Evolutionary conservation across 805 yeast genomes (phyloP).

Genomic region (Lachancea thermotolerans): DNA sequence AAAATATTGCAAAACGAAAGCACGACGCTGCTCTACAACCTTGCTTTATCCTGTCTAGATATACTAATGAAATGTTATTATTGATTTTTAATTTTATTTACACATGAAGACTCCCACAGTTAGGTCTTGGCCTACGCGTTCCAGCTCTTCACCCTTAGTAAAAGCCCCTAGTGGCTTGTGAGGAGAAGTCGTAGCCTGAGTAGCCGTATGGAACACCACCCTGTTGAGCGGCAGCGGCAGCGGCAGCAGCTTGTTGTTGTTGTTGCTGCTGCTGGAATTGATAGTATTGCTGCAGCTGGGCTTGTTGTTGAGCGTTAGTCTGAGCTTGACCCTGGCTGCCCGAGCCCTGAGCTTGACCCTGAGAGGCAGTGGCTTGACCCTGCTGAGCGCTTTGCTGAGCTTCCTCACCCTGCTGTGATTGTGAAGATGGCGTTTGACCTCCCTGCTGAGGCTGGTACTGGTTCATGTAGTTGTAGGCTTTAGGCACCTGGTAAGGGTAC

Average conservation of each 20-base stretch:
- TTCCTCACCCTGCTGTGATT: conserved; percentile 11
- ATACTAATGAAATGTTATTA: background rate
- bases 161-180: conserved; percentile 32
- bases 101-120: conserved; percentile 2
- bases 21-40: too few species aligned
- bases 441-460: conserved; percentile 23
- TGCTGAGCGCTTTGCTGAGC: conserved; percentile 14
- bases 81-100: conserved; percentile 2
- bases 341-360: conserved; percentile 19
- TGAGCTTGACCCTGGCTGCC: conserved; percentile 21
- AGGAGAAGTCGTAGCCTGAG: conserved; percentile 29
- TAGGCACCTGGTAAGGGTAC: conserved; percentile 29
- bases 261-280: conserved; percentile 26
- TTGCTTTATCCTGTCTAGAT: too few species aligned
- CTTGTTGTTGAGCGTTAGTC: conserved; percentile 22
- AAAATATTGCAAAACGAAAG: too few species aligned
- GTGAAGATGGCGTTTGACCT: conserved; percentile 10
- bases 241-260: conserved; percentile 19
- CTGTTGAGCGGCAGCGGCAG: conserved; percentile 26
- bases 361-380: conserved; percentile 15
- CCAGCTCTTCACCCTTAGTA: conserved; percentile 13
- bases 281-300: conserved; percentile 31
- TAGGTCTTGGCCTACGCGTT: background rate
- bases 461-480: conserved; percentile 19
- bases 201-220: conserved; percentile 28